Conservation (phyloP, 2,329 filamentous ascomycete species). For the Phialocephala subalpina region DNA sequence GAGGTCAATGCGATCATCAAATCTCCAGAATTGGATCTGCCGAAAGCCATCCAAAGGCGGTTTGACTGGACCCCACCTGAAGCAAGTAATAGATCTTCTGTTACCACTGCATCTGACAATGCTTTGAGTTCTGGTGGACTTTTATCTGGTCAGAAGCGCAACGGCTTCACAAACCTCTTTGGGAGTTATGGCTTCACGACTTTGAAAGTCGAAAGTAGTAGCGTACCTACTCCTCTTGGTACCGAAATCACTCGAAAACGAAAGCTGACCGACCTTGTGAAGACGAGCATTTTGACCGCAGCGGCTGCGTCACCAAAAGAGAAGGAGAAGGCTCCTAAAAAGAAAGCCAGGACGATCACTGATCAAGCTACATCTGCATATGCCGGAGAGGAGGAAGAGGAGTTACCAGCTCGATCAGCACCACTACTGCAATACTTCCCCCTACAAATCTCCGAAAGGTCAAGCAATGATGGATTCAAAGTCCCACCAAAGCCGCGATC, state of each 20-base stretch:
- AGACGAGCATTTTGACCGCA: constrained; percentile 42
- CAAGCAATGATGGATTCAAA: constrained; percentile 32
- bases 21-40: constrained; percentile 33
- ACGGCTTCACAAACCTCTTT: constrained; percentile 47
- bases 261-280: constrained; percentile 62
- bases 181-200: constrained; percentile 50
- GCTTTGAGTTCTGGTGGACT: constrained; percentile 5
- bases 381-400: constrained; percentile 47
- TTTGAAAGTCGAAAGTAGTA: constrained; percentile 27
- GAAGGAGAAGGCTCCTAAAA: constrained; percentile 66
- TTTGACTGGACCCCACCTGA: constrained; percentile 74
- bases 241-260: constrained; percentile 55
- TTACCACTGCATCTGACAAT: constrained; percentile 7
- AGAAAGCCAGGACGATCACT: constrained; percentile 80
- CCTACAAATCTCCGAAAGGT: constrained; percentile 20
- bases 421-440: constrained; percentile 57
- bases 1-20: constrained; percentile 18
- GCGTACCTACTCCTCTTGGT: constrained; percentile 24
- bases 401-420: constrained; percentile 41
- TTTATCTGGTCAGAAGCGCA: constrained; percentile 25
- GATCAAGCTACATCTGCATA: constrained; percentile 80
- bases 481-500: constrained; percentile 36
- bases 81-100: constrained; percentile 44
- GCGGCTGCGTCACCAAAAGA: constrained; percentile 51
- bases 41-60: constrained; percentile 60